These are phyloP conservation scores for Xylaria telfairii DNA, from an alignment of 495 filamentous ascomycete genomes.

Conservation along the genomic window DNA sequence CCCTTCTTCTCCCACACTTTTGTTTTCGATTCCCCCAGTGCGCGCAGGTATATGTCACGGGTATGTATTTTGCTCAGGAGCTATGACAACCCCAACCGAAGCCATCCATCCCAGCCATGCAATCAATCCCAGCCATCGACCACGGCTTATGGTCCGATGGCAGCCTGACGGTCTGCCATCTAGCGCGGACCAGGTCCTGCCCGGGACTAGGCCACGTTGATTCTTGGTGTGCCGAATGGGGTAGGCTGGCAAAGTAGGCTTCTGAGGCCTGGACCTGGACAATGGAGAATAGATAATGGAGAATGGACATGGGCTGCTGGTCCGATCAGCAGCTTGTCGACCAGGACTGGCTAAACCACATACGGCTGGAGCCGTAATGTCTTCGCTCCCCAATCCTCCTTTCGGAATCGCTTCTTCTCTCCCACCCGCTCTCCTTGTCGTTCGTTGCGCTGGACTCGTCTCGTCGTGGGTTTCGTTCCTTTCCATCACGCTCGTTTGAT, in stretches of 20 bases:
- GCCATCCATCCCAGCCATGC: not conserved
- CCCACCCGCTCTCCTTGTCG: slow-evolving; percentile 4
- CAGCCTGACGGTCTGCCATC: not conserved
- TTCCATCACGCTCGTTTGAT: slow-evolving; percentile 24
- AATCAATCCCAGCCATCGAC: not conserved
- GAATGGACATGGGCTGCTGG: no score
- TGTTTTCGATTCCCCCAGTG: not conserved
- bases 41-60: not conserved
- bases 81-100: not conserved
- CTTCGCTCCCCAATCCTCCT: slow-evolving; percentile 17
- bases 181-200: not conserved
- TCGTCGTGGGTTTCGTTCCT: slow-evolving; percentile 24
- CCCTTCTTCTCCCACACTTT: not conserved
- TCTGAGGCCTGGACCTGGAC: slow-evolving; percentile 20
- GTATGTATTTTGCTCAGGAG: slow-evolving; percentile 1
- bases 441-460: slow-evolving; percentile 22
- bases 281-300: no score
- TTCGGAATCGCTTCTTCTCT: slow-evolving; percentile 14
- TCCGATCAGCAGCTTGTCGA: no score
- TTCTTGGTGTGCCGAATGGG: slow-evolving; percentile 1
- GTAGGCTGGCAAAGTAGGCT: not conserved
- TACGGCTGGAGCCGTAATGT: not conserved
- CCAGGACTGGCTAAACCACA: not conserved
- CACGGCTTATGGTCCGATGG: not conserved
- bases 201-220: not conserved